These are phyloP conservation scores for Diaporthe sp. DNA, from an alignment of 2,329 filamentous ascomycete genomes.

Conservation along the genomic window DNA sequence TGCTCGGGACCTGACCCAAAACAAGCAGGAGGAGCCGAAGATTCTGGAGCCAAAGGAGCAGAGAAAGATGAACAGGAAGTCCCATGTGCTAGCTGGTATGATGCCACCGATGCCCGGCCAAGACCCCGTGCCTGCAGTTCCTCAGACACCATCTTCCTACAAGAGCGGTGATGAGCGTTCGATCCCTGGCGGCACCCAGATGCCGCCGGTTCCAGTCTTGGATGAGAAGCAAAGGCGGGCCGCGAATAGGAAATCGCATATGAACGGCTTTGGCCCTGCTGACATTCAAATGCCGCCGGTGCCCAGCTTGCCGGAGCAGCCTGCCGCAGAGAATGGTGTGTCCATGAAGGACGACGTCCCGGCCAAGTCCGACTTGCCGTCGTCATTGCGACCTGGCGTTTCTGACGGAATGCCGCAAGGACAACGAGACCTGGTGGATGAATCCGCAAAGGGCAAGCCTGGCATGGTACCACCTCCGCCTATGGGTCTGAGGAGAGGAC, in stretches of 20 bases:
- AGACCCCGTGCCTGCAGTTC: slow-evolving; percentile 8
- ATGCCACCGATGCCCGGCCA: not conserved
- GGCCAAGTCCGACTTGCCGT: not conserved
- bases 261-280: slow-evolving; percentile 13
- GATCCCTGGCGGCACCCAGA: not conserved
- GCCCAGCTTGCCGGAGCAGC: slow-evolving; percentile 22
- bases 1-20: not conserved
- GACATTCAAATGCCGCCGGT: slow-evolving; percentile 21
- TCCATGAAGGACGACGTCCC: not conserved
- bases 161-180: not conserved
- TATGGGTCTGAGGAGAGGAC: not conserved
- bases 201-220: not conserved
- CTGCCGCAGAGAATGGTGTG: not conserved
- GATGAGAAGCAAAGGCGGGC: slow-evolving; percentile 10
- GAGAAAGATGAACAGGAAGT: slow-evolving; percentile 31
- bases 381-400: not conserved
- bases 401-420: not conserved
- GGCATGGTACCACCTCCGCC: not conserved
- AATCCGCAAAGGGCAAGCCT: not conserved
- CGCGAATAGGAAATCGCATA: slow-evolving; percentile 24
- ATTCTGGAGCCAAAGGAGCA: slow-evolving; percentile 1
- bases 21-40: not conserved
- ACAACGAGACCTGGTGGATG: not conserved
- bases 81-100: not conserved
- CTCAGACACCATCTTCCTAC: not conserved